These are phyloP conservation scores for Colletotrichum sidae DNA, from an alignment of 2,329 filamentous ascomycete genomes.

Conservation along the genomic window DNA sequence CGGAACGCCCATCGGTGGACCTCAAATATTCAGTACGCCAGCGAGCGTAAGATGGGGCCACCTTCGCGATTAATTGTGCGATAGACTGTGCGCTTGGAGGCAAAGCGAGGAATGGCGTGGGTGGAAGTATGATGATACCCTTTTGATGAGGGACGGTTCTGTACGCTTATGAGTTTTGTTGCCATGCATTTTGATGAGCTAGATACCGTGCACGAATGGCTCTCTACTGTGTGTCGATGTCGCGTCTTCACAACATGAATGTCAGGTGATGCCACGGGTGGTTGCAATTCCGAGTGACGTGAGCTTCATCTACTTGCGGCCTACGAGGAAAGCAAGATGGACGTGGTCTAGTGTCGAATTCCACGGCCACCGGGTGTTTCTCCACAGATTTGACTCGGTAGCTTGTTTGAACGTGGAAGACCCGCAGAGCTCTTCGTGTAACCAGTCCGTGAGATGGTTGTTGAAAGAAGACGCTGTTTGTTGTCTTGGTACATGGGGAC, in stretches of 20 bases:
- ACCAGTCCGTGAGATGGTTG: constrained; percentile 4
- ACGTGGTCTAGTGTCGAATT: neutral
- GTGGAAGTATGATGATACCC: constrained; percentile 22
- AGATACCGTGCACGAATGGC: neutral
- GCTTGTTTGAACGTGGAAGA: constrained; percentile 7
- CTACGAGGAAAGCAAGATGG: no score
- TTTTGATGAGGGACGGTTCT: constrained; percentile 11
- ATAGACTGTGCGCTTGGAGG: neutral
- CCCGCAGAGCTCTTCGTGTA: neutral
- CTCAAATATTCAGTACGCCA: constrained; percentile 53
- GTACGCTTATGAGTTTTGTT: constrained; percentile 15
- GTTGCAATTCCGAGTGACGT: no score
- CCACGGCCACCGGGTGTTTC: neutral
- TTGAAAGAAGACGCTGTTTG: constrained; percentile 14
- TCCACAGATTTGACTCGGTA: constrained; percentile 18
- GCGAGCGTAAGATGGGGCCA: constrained; percentile 57
- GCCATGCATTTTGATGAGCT: constrained; percentile 6
- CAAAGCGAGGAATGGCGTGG: no score
- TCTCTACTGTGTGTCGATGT: no score
- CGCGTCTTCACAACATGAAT: no score
- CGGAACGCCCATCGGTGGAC: constrained; percentile 48
- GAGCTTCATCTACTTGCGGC: neutral
- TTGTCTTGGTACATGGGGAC: constrained; percentile 31
- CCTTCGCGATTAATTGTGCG: constrained; percentile 52
- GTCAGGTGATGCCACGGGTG: no score